Conservation (phyloP, 75 land plant species). For the Cryptomeria japonica region DNA sequence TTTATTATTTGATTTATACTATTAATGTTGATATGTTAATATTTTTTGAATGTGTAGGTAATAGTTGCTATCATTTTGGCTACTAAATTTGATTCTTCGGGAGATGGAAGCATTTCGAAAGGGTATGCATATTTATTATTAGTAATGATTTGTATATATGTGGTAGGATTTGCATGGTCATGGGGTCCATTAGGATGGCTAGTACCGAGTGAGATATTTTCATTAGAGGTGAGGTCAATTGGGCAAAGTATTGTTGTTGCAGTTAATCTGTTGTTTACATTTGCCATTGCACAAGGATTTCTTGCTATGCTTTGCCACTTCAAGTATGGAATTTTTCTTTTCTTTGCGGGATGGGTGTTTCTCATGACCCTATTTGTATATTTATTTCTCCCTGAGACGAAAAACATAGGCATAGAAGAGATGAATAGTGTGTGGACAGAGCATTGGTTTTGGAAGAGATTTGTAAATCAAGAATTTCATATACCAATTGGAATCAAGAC, state of each 20-base stretch:
- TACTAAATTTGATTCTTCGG: background rate
- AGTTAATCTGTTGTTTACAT: slow-evolving; percentile 36
- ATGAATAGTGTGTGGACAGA: too few species aligned
- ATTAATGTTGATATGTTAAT: background rate
- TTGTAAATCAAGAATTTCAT: too few species aligned
- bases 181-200: too few species aligned
- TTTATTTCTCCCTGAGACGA: slow-evolving; percentile 36
- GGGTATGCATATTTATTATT: background rate
- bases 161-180: background rate
- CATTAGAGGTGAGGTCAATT: slow-evolving; percentile 35
- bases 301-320: slow-evolving; percentile 53
- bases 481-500: too few species aligned
- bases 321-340: slow-evolving; percentile 32
- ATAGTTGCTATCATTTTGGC: background rate
- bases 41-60: background rate
- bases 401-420: too few species aligned
- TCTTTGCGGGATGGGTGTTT: slow-evolving; percentile 23
- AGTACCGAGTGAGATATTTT: slow-evolving; percentile 6
- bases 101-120: background rate
- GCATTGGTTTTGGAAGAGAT: too few species aligned
- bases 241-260: slow-evolving; percentile 33
- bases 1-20: background rate
- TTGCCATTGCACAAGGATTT: slow-evolving; percentile 51
- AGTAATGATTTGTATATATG: background rate
- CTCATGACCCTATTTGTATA: slow-evolving; percentile 55